Evolutionary conservation across 257 asterid species (phyloP).

Genomic region (Solanum etuberosum): DNA sequence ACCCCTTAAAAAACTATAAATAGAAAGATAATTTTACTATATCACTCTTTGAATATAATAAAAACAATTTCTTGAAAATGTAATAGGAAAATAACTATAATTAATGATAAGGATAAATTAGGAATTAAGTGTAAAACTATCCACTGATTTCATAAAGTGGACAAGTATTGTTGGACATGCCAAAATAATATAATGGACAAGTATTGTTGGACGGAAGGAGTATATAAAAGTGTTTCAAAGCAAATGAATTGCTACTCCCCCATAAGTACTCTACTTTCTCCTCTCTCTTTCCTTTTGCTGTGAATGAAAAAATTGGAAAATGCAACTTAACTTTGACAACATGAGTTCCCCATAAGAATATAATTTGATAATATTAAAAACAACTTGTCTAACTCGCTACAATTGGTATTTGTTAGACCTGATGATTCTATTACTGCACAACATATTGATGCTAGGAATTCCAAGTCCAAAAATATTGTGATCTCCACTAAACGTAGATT

Average conservation of each 20-base stretch:
- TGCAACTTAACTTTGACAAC: background rate
- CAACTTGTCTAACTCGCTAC: background rate
- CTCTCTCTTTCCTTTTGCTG: background rate
- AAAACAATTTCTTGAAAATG: too few relatives aligned
- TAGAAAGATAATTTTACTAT: too few relatives aligned
- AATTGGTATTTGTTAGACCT: background rate
- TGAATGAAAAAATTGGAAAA: background rate
- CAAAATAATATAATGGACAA: too few relatives aligned
- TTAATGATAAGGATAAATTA: too few relatives aligned
- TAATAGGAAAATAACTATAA: too few relatives aligned
- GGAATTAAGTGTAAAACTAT: too few relatives aligned
- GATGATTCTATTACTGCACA: background rate
- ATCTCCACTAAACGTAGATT: background rate
- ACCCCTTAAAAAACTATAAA: too few relatives aligned
- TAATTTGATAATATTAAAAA: background rate
- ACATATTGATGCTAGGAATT: background rate
- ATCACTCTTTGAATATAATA: too few relatives aligned
- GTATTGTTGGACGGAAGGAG: too few relatives aligned
- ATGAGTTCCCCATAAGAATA: background rate
- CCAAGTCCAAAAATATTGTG: background rate
- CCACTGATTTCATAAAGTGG: too few relatives aligned
- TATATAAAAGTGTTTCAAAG: background rate
- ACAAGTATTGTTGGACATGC: too few relatives aligned
- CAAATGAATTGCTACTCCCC: background rate
- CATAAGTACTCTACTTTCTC: background rate